Conservation (phyloP, 2,329 filamentous ascomycete genomes). For the Trichoderma polysporum region DNA sequence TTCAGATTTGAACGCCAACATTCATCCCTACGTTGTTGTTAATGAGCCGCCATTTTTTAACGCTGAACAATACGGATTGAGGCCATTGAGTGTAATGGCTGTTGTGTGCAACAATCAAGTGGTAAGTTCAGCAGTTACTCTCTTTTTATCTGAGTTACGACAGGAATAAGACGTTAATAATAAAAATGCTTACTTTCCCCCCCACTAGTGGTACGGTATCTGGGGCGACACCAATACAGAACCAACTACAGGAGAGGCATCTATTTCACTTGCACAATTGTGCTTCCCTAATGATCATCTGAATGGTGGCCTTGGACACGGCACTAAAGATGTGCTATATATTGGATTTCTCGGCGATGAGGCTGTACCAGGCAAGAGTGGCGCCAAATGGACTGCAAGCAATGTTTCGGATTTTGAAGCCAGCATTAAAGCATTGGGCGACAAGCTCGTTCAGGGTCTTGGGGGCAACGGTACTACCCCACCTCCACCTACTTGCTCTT, state of each 20-base stretch:
- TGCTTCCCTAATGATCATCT: slow-evolving; percentile 49
- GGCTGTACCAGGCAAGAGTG: slow-evolving; percentile 49
- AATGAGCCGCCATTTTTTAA: slow-evolving; percentile 34
- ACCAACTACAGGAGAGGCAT: slow-evolving; percentile 48
- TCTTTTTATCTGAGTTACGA: not conserved
- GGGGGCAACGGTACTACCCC: not conserved
- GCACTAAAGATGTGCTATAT: slow-evolving; percentile 54
- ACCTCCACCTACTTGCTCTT: slow-evolving; percentile 5
- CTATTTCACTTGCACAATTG: slow-evolving; percentile 50
- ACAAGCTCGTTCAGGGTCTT: slow-evolving; percentile 43
- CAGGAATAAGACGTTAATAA: not conserved
- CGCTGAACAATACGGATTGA: not conserved
- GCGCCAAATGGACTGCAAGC: slow-evolving; percentile 51
- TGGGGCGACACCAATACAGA: slow-evolving; percentile 58
- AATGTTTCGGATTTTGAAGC: slow-evolving; percentile 46
- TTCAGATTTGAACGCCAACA: slow-evolving; percentile 43
- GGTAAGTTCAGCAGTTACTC: not conserved
- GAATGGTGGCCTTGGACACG: slow-evolving; percentile 53
- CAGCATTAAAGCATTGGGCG: slow-evolving; percentile 47
- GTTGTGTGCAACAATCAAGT: slow-evolving; percentile 20
- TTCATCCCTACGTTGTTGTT: slow-evolving; percentile 49
- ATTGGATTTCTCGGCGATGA: slow-evolving; percentile 53
- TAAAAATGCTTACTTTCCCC: not conserved
- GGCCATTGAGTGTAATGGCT: slow-evolving; percentile 17
- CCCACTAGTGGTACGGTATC: slow-evolving; percentile 44